Conservation (phyloP, 176 grass and related monocot genomes). For the Coix lacrymajobi region DNA sequence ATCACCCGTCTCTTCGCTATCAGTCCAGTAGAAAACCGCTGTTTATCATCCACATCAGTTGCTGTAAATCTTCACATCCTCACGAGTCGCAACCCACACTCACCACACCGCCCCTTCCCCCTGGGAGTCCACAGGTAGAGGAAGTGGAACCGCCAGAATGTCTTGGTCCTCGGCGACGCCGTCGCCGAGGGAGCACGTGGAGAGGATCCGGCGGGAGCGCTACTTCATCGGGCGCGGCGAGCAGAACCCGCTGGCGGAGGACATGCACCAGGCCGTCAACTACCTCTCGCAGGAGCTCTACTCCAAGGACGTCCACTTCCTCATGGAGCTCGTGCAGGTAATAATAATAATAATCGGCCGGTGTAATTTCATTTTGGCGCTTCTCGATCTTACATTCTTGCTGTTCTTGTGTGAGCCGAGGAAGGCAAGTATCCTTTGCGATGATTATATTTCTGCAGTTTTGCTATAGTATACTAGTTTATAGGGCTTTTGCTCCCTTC, state of each 20-base stretch:
- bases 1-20: too few species aligned
- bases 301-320: neutral
- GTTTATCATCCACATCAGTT: too few species aligned
- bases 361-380: too few species aligned
- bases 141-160: neutral
- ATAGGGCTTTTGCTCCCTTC: too few species aligned
- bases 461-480: too few species aligned
- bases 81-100: neutral
- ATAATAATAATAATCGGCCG: neutral
- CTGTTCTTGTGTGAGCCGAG: too few species aligned
- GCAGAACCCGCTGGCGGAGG: neutral
- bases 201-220: neutral
- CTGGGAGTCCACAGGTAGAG: neutral
- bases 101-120: neutral
- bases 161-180: neutral
- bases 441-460: too few species aligned
- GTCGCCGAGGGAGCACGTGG: neutral
- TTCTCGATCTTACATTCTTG: too few species aligned
- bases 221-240: neutral
- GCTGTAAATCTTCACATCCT: too few species aligned
- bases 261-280: neutral
- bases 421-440: too few species aligned
- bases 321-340: neutral
- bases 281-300: neutral
- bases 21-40: too few species aligned